A percentile compares a stretch with the other conserved stretches of the same genome.
Evolutionary conservation across 805 yeast species (phyloP).

Genomic region (Nakazawaea wickerhamii): DNA sequence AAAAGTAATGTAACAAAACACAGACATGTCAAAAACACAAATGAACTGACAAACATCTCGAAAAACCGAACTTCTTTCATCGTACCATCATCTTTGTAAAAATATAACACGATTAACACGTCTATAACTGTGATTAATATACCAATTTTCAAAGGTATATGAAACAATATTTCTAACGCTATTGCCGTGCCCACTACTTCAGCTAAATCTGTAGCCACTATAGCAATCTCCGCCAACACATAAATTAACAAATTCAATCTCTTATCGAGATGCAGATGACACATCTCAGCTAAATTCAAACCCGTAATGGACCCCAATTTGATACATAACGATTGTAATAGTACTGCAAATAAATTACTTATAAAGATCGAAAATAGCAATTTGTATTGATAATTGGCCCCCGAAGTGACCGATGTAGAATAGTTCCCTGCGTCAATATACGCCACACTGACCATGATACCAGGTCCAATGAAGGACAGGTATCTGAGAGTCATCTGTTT

Average conservation of each 20-base stretch:
- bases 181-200: conserved; percentile 98
- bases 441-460: conserved; percentile 90
- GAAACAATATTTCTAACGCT: conserved; percentile 76
- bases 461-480: conserved; percentile 67
- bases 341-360: conserved; percentile 82
- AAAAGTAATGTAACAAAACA: conserved; percentile 79
- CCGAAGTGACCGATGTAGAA: conserved; percentile 90
- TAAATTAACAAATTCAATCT: conserved; percentile 59
- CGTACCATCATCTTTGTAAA: conserved; percentile 82
- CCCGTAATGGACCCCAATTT: conserved; percentile 94
- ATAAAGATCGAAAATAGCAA: conserved; percentile 72
- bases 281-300: conserved; percentile 80
- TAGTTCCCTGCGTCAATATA: conserved; percentile 98
- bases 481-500: conserved; percentile 1
- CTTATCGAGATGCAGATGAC: conserved; percentile 67
- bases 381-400: conserved; percentile 80
- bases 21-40: conserved; percentile 77
- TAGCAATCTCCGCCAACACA: conserved; percentile 80
- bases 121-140: conserved; percentile 82
- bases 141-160: conserved; percentile 76
- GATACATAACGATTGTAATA: conserved; percentile 79
- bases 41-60: conserved; percentile 72
- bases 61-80: conserved; percentile 71
- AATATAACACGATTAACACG: conserved; percentile 78
- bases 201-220: conserved; percentile 93